Base-by-base conservation (phyloP, 768 basidiomycete genomes). In the Leucocoprinus sp. region DNA sequence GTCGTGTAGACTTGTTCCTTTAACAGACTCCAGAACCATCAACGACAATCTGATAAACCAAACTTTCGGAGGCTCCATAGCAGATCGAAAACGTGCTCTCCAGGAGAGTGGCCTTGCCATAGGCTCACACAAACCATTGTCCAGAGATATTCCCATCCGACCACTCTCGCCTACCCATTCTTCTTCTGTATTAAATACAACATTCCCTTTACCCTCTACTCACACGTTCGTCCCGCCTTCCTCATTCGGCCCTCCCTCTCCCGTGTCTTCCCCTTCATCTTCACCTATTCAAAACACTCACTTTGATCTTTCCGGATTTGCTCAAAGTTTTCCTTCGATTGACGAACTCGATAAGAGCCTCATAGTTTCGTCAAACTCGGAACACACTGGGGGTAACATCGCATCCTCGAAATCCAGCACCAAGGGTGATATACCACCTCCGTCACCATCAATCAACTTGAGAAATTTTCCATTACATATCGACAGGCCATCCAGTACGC, bases 31-130 rank as follows among this genome's bases (percentile, higher is more conserved):
- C 29, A 59, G 61, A 51, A 39, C 35, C 43, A n/a, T n/a, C n/a
- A 43, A 57, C 29, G 64, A 68, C 48, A 71, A 64, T 28, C 60
- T 70, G 12, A 65, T 68, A 33, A 62, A 53, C 42, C 71, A 71
- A 49, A 54, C 74, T 8, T 33, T 31, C 2, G 82, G 79, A n/a
- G 78, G 71, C 5, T 81, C 78, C 40, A 88, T 95, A 48, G 84
- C 84, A 19, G 90, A 91, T 65, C 76, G 92, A 40, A 72, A 92
- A 64, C 78, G 74, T 53, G 78, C 84, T 12, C 64, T 95, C 15
- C 74, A 82, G 57, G 78, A 77, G 49, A 80, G 76, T 37, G 92
- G 92, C 1, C 62, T 93, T 57, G 66, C 72, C 8, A 71, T 80
- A 14, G 69, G 72, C 21, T 66, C 72, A 12, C 62, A 72, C 9